Evolutionary conservation across 1,284 basidiomycete genomes (phyloP), one percentile per base, ranked within the genome.

Genomic region (Rhodotorula sp.): DNA sequence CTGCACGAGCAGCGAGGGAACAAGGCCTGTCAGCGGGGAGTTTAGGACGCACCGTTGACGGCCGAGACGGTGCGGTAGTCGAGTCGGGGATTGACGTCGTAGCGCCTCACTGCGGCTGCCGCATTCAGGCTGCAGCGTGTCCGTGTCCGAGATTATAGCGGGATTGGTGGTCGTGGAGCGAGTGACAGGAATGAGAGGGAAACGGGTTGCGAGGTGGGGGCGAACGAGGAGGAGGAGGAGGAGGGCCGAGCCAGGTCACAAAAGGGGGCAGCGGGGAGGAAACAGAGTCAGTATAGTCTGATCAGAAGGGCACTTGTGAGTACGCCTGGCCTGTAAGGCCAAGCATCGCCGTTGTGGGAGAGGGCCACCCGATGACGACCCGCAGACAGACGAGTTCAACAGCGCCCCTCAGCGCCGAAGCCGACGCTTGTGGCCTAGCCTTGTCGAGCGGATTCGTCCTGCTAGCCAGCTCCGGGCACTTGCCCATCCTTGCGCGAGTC

Each of bases 11-110:
- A 8, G 48, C 5, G 6, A 23, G n/a, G n/a, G n/a, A n/a, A n/a
- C n/a, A n/a, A 2, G 34, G 6, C 8, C 34, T n/a, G 10, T 5
- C 34, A 1, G 34, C 2, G 28, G 16, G 7, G 18, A 15, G 16
- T 16, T 43, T n/a, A 23, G 23, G 52, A 43, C 55, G 58, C 38
- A 62, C 74, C 75, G 78, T 87, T 77, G 80, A 94, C 93, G 26
- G 75, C 78, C 18, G 75, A 77, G 57, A 79, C 78, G 64, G 77
- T 79, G 66, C 78, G 71, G 73, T 79, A 77, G 65, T 78, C 93
- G 76, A 97, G 85, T 82, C 95, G 91, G 60, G 95, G 95, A 78
- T 97, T 83, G 72, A 85, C 81, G 68, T 79, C 81, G 81, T 85
- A 85, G 74, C 84, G 80, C 70, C 83, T 79, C 64, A 84, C 83